Base-by-base conservation (phyloP, 139 green algal species). In the Chlamydomonas sp. region DNA sequence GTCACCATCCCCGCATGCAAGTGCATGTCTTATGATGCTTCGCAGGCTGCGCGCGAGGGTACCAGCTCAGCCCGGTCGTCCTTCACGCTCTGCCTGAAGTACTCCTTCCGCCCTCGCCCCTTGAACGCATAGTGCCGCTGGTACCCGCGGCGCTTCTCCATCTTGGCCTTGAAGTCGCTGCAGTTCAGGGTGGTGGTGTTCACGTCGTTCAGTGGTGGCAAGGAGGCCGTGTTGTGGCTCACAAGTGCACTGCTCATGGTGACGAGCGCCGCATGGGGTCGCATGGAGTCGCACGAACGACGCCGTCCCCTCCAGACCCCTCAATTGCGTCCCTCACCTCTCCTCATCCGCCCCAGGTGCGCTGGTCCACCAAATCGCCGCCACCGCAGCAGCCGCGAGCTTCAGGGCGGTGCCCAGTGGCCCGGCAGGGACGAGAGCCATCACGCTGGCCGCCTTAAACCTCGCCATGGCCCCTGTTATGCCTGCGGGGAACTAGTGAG, bases 91-190 rank as follows among this genome's bases (percentile, higher is more conserved):
- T 63, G 48, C 0, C 72, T 68, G 24, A 81, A 49, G 33, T 76
- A 71, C 69, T 83, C 76, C 58, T 87, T 87, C 8, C 81, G 73
- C 3, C 81, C 81, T 33, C 81, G 66, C 0, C 81, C 81, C 49
- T 87, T 87, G 62, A 87, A 77, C 1, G 81, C 81, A 29, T 84
- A 84, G 47, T 87, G 81, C 24, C 81, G 74, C 30, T 71, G 75
- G 77, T 87, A 87, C 13, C 48, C 47, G 2, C 67, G 49, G 6
- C 65, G 73, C 54, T 79, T 81, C 77, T 82, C 77, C 33, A 72
- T 59, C 66, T 84, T 81, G 1, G 77, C 77, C 66, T 78, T 77
- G 35, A 74, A 70, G 39, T 87, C 81, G 28, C 81, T 87, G 81
- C 67, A 62, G 35, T 35, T 5, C 26, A n/a, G n/a, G n/a, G n/a